Evolutionary conservation across 441 rosid species (phyloP).

Genomic region (Populus hybrid): DNA sequence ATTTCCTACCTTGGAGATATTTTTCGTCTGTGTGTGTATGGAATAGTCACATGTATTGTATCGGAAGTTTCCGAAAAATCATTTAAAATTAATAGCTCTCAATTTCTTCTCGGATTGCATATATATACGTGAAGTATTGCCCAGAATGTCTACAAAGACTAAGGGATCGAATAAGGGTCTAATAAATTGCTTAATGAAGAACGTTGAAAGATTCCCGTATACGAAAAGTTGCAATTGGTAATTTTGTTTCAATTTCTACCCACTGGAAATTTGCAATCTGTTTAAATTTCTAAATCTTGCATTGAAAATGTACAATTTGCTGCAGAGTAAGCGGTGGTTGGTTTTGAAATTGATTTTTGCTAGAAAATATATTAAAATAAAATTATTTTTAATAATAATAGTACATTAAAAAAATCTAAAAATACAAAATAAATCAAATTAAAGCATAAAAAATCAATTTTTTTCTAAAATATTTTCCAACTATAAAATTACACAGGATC

Average conservation of each 20-base stretch:
- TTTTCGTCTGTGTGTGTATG: neutral
- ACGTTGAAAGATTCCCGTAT: neutral
- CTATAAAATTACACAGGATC: rapidly evolving
- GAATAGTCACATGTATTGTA: neutral
- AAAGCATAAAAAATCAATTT: too few species aligned
- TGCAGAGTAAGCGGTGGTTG: rapidly evolving
- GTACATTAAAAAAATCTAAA: too few species aligned
- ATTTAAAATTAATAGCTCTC: neutral
- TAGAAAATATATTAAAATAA: too few species aligned
- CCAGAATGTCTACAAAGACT: neutral
- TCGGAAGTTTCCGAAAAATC: neutral
- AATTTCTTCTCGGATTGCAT: neutral
- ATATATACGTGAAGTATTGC: neutral
- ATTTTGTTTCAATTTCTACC: neutral
- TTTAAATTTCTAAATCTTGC: neutral
- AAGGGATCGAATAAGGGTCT: neutral
- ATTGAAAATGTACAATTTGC: too few species aligned
- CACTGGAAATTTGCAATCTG: neutral
- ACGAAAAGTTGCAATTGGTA: neutral
- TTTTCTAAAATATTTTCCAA: too few species aligned
- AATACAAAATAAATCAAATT: too few species aligned
- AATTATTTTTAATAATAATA: too few species aligned
- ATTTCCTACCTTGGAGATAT: neutral
- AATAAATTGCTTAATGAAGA: neutral
- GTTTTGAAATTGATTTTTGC: too few species aligned